Evolutionary conservation across 306 rosid species (phyloP).

Genomic region (Malus domestica): DNA sequence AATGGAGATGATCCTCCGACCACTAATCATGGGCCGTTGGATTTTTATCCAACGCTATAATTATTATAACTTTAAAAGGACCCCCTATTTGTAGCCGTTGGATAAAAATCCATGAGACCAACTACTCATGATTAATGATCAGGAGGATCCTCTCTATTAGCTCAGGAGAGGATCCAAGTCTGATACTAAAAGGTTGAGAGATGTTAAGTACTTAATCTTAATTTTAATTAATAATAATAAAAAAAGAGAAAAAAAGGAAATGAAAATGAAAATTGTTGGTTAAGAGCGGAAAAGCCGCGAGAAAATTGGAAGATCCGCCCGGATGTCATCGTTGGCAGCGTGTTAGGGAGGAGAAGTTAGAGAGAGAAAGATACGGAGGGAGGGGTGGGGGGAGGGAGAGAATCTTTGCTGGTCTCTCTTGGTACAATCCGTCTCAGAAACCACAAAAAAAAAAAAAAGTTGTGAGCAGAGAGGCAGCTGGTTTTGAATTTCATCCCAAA

Average conservation of each 20-base stretch:
- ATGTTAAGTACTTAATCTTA: too few species aligned
- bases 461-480: constrained; percentile 34
- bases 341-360: constrained; percentile 22
- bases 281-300: constrained; percentile 46
- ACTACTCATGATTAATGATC: too few species aligned
- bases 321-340: constrained; percentile 40
- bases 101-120: too few species aligned
- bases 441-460: background rate
- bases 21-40: too few species aligned
- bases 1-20: too few species aligned
- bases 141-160: too few species aligned
- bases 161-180: too few species aligned
- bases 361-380: constrained; percentile 17
- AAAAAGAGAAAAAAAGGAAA: background rate
- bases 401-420: constrained; percentile 31
- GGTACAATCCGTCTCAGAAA: constrained; percentile 32
- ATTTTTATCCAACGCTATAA: too few species aligned
- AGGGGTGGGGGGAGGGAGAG: constrained; percentile 11
- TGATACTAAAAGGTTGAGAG: too few species aligned
- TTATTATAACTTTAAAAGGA: too few species aligned
- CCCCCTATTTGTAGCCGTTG: too few species aligned
- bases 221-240: background rate
- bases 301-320: constrained; percentile 56
- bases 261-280: background rate
- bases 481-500: constrained; percentile 18